Conservation (phyloP, 164 flowering plant genomes). For the Cinnamomum micranthum region DNA sequence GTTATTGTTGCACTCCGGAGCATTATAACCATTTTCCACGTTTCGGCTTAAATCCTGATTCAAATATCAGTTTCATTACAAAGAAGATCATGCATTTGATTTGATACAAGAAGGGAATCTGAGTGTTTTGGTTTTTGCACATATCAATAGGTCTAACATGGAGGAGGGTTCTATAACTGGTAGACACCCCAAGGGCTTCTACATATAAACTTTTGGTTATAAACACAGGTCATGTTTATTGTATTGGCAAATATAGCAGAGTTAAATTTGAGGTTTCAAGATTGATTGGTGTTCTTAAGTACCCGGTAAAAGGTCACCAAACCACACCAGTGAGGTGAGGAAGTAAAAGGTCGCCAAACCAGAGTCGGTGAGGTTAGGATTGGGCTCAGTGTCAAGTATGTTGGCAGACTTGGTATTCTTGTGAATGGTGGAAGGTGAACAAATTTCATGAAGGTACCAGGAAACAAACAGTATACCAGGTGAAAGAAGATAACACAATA, state of each 20-base stretch:
- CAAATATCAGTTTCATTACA: constrained; percentile 2
- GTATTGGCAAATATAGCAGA: not conserved
- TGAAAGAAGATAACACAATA: not conserved
- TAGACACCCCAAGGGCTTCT: not conserved
- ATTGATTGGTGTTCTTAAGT: not conserved
- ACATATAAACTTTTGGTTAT: not conserved
- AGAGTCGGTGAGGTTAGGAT: constrained; percentile 70
- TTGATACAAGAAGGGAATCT: not conserved
- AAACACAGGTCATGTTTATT: not conserved
- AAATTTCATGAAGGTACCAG: constrained; percentile 86
- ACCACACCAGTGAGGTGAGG: no score
- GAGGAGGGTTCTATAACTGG: not conserved
- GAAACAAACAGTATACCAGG: not conserved
- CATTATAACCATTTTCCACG: constrained; percentile 59
- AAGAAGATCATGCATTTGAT: not conserved
- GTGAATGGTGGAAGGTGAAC: constrained; percentile 68
- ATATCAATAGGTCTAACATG: not conserved
- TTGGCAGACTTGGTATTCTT: constrained; percentile 78
- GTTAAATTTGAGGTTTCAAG: not conserved
- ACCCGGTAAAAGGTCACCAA: constrained; percentile 65
- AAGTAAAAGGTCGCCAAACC: no score
- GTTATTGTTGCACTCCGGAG: constrained; percentile 74
- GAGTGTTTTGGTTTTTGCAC: not conserved
- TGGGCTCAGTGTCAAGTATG: constrained; percentile 73
- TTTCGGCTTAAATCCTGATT: constrained; percentile 50